Base-by-base conservation (phyloP, 164 flowering plant species). In the Berberis thunbergii region DNA sequence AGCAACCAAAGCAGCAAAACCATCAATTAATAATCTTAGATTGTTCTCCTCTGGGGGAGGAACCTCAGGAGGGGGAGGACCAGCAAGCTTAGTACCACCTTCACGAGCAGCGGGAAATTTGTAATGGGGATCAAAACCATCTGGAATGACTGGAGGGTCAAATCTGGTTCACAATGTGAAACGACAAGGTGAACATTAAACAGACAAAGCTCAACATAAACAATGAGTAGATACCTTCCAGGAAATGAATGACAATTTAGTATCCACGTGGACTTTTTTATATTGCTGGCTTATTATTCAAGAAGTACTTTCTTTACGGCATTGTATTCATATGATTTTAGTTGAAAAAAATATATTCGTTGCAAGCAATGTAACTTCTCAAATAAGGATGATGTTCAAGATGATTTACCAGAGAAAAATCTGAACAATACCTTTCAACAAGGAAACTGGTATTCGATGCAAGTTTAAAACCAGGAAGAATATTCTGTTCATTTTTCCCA, bases 1-100 rank as follows among this genome's bases (percentile, higher is more conserved):
- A 65, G 91, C 86, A 58, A 94, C 98, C 64, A 94, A 77, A 72
- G 79, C 71, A 42, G 97, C 96, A 67, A 94, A 83, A 39, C 98
- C 98, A 54, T 94, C 97, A 70, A 94, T 88, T 75, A 88, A 72
- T 57, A 87, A 48, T 70, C 73, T 87, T 66, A 87, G 64, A 72
- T 76, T 82, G 70, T 73, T 84, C 72, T 88, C 97, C 67, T 83
- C 91, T 6, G 97, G 97, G 62, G 93, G 87, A 57, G 84, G 78
- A 74, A 78, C 89, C 69, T 84, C 96, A 4, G 81, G 84, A 2
- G 96, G 97, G 76, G 85, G 78, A n/a, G 79, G 72, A 59, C 80
- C 79, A 58, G 64, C 38, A 61, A 57, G 49, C 69, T 74, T 73
- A 59, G 57, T 67, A 50, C 59, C 78, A 49, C 58, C 58, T 62